Conservation (phyloP, 192 early-diverging fungal genomes). For the Backusella tarrabulga region DNA sequence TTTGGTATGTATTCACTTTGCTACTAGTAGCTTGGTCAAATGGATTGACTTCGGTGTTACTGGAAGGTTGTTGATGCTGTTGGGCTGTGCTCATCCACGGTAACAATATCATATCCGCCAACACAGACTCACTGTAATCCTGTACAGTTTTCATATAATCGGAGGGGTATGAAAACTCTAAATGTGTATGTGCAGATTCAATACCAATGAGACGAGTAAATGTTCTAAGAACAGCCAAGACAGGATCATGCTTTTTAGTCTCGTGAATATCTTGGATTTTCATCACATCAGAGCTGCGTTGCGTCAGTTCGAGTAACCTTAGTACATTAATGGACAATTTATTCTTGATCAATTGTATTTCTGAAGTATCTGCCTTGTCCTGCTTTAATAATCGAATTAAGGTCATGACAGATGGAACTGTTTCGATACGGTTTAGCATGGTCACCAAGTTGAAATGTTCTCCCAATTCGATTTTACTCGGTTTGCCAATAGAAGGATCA, state of each 20-base stretch:
- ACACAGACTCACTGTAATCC: constrained; percentile 46
- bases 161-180: constrained; percentile 57
- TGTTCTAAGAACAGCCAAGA: constrained; percentile 79
- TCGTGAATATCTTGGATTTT: constrained; percentile 64
- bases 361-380: background rate
- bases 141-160: constrained; percentile 73
- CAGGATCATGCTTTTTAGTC: constrained; percentile 65
- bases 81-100: constrained; percentile 52
- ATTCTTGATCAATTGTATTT: background rate
- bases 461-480: background rate
- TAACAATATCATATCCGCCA: constrained; percentile 66
- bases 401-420: constrained; percentile 73
- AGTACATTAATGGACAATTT: constrained; percentile 53
- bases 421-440: constrained; percentile 58
- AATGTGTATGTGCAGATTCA: constrained; percentile 49
- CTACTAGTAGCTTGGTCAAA: background rate
- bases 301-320: constrained; percentile 73
- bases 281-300: constrained; percentile 82
- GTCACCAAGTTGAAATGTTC: constrained; percentile 42
- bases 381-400: constrained; percentile 55
- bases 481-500: background rate
- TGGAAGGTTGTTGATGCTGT: background rate
- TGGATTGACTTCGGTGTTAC: background rate
- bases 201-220: constrained; percentile 77
- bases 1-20: background rate